Evolutionary conservation across 1,139 yeast species (phyloP).

Genomic region (Zygosaccharomyces sapae): DNA sequence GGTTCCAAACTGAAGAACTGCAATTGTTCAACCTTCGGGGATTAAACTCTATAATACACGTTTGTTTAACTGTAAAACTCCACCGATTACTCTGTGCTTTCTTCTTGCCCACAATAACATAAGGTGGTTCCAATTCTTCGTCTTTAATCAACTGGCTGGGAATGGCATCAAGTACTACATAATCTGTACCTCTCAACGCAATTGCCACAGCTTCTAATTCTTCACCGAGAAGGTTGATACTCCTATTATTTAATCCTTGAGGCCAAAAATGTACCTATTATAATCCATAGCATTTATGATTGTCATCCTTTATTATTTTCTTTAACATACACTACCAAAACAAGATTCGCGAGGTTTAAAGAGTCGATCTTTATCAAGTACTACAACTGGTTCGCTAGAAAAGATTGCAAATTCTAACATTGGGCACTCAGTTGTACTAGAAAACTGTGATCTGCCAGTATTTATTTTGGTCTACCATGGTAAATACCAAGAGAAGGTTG

Average conservation of each 20-base stretch:
- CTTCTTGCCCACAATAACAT: slow-evolving; percentile 16
- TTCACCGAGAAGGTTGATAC: slow-evolving; percentile 1
- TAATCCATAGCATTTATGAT: slow-evolving; percentile 15
- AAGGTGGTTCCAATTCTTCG: slow-evolving; percentile 16
- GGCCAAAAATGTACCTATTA: slow-evolving; percentile 27
- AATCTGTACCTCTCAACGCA: slow-evolving; percentile 19
- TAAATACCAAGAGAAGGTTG: slow-evolving; percentile 15
- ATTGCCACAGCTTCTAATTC: slow-evolving; percentile 19
- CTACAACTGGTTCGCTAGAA: not conserved
- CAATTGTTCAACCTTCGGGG: slow-evolving; percentile 69
- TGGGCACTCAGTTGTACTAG: not conserved
- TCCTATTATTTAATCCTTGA: slow-evolving; percentile 12
- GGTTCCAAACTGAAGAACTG: slow-evolving; percentile 80
- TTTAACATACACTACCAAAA: not conserved
- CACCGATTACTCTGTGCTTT: slow-evolving; percentile 8
- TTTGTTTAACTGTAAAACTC: slow-evolving; percentile 10
- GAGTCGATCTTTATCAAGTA: not conserved
- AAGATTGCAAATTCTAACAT: too few species aligned
- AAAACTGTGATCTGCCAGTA: not conserved
- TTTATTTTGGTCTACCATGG: slow-evolving; percentile 9
- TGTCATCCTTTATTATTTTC: not conserved
- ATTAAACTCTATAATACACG: slow-evolving; percentile 56
- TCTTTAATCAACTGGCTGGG: slow-evolving; percentile 4
- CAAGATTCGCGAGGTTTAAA: slow-evolving; percentile 1
- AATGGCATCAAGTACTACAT: slow-evolving; percentile 21